Base-by-base conservation (phyloP, 768 basidiomycete genomes). In the Piloderma croceum region DNA sequence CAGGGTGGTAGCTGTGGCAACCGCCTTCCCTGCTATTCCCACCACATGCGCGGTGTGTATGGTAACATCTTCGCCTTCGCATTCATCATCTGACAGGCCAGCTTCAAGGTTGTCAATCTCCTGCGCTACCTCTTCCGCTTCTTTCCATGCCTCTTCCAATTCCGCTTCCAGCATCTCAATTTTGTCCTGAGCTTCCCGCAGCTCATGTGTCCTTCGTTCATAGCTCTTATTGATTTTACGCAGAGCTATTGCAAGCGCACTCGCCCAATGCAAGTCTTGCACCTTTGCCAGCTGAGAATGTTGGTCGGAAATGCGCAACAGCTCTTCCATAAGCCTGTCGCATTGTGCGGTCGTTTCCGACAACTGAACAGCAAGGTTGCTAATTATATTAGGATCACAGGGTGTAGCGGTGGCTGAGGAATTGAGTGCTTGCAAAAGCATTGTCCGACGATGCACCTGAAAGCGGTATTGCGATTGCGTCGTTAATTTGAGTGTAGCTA, bases 161-260 rank as follows among this genome's bases (percentile, higher is more conserved):
- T 87, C 83, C 11, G 72, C 81, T 49, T 83, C 70, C 17, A 90
- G 71, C 38, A 74, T 68, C 19, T 61, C 61, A 18, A 83, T 71
- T 25, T 68, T 65, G 9, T 67, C 54, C 39, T 68, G 68, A 4
- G 74, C 67, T 6, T 64, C 59, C 22, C 63, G 57, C 20, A 86
- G 67, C 20, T 89, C 83, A 2, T 66, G 54, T 0, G 72, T 77
- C 24, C 85, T 75, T 29, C 76, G 75, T 5, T 78, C 76, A 44
- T 84, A 86, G 38, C 82, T 81, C 34, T 71, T 73, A 54, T 90
- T 89, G 21, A 90, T 67, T 71, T 90, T 90, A 9, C 86, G 74
- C 37, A 90, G 56, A 2, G 83, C 86, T 47, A 90, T 74, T 0
- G 80, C 77, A 9, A 90, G 71, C 13, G 87, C 83, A n/a, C 83